Evolutionary conservation across 2,329 filamentous ascomycete genomes (phyloP), one percentile per base, ranked within the genome.

Genomic region (Colletotrichum navitas): DNA sequence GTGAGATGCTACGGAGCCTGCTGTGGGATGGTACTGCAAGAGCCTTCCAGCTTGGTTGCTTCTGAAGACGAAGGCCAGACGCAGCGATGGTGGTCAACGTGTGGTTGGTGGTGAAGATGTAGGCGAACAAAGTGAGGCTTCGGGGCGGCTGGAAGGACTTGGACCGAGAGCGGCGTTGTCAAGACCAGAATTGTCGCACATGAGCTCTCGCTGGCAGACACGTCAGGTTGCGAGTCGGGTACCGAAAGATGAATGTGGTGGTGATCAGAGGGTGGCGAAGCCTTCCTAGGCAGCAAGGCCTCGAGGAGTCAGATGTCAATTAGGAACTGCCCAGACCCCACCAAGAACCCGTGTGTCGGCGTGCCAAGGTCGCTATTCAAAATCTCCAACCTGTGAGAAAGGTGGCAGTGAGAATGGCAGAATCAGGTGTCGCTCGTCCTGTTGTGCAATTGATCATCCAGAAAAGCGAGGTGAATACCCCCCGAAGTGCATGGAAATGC

Each of bases 241-340:
- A 45, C 43, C 36, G 43, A 41, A 34, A 41, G 29, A n/a, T 43
- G 52, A 56, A 34, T 29, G 24, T 70, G 45, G 45, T 49, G 14
- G 51, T 60, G 58, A 24, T 68, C 49, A 49, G 24, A 32, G 65
- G 29, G 69, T 52, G 59, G 54, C 47, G 66, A 54, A 72, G 66
- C 69, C 69, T 72, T 43, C 39, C 69, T 41, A 72, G 69, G 69
- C 69, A 72, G 69, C 66, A 69, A 63, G 32, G 21, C 55, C 39
- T 49, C 21, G 16, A n/a, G 41, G 47, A 69, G 60, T 69, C 69
- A 69, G 69, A 72, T 61, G 54, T 60, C 32, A 47, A 58, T 24
- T 32, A 32, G 54, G 52, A 34, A 43, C 36, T 29, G 54, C 39
- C 36, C 16, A 41, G 10, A n/a, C n/a, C 8, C 60, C n/a, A 26